Conservation (phyloP, 208 protist species). For the Trypanosoma platydactyli region DNA sequence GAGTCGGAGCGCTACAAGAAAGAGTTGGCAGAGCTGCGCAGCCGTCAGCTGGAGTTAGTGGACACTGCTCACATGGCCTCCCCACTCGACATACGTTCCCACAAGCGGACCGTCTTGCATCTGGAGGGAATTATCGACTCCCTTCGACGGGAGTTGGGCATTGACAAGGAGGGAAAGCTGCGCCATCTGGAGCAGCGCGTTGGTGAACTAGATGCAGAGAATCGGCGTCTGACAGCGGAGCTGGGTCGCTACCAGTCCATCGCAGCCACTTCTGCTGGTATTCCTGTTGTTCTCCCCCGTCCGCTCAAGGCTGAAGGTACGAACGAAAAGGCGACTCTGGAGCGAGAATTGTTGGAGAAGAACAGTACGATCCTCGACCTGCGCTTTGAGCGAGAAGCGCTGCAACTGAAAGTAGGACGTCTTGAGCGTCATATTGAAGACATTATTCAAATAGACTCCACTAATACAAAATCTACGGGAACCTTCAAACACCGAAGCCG, state of each 20-base stretch:
- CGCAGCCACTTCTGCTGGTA: not conserved
- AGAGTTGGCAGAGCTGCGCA: constrained; percentile 40
- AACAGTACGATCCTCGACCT: constrained; percentile 52
- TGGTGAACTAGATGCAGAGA: constrained; percentile 18
- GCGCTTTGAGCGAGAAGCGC: constrained; percentile 64
- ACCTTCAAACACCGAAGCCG: constrained; percentile 13
- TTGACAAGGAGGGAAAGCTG: constrained; percentile 44
- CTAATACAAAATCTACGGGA: constrained; percentile 10
- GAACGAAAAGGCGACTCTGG: not conserved
- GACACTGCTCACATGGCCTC: constrained; percentile 25
- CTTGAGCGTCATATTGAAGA: constrained; percentile 70
- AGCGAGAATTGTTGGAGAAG: constrained; percentile 45
- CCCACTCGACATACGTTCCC: constrained; percentile 37
- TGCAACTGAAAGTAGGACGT: constrained; percentile 56
- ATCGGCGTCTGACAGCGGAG: constrained; percentile 49
- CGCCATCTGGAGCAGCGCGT: constrained; percentile 43
- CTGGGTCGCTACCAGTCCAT: constrained; percentile 22
- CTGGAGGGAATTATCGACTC: constrained; percentile 65
- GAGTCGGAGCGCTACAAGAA: constrained; percentile 35
- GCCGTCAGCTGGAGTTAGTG: constrained; percentile 3
- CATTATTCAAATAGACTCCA: constrained; percentile 43
- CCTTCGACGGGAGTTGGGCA: constrained; percentile 53
- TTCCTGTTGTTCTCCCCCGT: not conserved
- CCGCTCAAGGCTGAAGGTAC: not conserved
- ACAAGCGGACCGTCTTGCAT: constrained; percentile 46